Evolutionary conservation across 495 filamentous ascomycete species (phyloP).

Genomic region (Staphylotrichum longicolle): DNA sequence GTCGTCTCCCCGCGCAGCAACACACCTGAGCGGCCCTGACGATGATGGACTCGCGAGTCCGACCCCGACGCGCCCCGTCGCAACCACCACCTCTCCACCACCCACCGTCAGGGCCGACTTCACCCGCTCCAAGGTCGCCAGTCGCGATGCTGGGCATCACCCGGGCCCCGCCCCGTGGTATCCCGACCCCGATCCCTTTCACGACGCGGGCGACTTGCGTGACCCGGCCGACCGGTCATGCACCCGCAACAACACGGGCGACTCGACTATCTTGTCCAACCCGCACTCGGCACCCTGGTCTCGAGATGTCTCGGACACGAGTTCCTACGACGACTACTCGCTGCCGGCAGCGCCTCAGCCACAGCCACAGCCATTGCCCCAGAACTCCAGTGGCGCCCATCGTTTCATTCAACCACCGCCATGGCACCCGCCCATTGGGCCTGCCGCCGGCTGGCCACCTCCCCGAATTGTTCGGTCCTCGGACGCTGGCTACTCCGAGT

Average conservation of each 20-base stretch:
- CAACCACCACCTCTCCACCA: constrained; percentile 8
- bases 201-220: neutral
- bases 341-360: neutral
- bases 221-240: neutral
- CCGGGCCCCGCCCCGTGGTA: neutral
- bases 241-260: constrained; percentile 3
- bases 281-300: neutral
- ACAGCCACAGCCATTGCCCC: constrained; percentile 9
- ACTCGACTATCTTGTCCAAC: constrained; percentile 11
- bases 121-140: neutral
- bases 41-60: neutral
- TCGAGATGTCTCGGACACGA: neutral
- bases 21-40: neutral
- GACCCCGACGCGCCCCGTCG: constrained; percentile 7
- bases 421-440: constrained; percentile 6
- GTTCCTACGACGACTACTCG: constrained; percentile 3
- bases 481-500: constrained; percentile 6
- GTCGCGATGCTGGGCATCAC: constrained; percentile 1
- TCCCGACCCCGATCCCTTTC: neutral
- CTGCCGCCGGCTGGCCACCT: neutral
- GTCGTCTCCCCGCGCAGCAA: neutral
- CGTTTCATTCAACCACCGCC: constrained; percentile 5
- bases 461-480: neutral
- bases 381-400: neutral
- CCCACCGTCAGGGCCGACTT: constrained; percentile 3